These are phyloP conservation scores for Verticillium zaregamsianum DNA, from an alignment of 2,329 filamentous ascomycete genomes.

Conservation along the genomic window DNA sequence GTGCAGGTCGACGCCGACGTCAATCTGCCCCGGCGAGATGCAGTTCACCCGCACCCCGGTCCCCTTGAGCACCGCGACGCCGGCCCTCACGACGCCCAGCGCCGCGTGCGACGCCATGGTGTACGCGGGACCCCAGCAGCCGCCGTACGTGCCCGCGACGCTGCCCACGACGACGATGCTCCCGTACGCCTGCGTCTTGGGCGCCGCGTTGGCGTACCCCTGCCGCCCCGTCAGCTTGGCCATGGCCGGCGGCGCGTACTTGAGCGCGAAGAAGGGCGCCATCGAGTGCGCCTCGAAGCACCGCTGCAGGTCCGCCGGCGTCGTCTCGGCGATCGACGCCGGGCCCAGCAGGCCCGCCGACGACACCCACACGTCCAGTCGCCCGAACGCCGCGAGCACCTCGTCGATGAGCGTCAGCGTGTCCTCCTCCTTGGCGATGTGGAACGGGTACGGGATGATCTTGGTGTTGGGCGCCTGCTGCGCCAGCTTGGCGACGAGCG, in stretches of 20 bases:
- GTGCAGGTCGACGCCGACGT: conserved; percentile 36
- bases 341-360: conserved; percentile 55
- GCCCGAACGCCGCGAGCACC: conserved; percentile 53
- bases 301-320: conserved; percentile 49
- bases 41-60: conserved; percentile 57
- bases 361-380: conserved; percentile 59
- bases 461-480: conserved; percentile 50
- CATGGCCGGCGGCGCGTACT: conserved; percentile 62
- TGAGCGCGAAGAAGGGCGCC: conserved; percentile 61
- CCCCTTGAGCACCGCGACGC: conserved; percentile 53
- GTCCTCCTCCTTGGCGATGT: conserved; percentile 53
- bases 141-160: conserved; percentile 53
- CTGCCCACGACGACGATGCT: conserved; percentile 58
- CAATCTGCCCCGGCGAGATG: conserved; percentile 35
- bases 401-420: conserved; percentile 60
- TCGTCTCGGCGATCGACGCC: conserved; percentile 50
- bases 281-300: conserved; percentile 58
- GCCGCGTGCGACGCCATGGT: conserved; percentile 59
- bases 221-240: conserved; percentile 49
- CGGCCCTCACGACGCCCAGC: conserved; percentile 54
- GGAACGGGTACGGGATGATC: conserved; percentile 58
- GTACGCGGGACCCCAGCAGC: conserved; percentile 57
- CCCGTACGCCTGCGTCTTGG: conserved; percentile 56
- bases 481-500: conserved; percentile 36
- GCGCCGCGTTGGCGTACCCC: conserved; percentile 57